These are phyloP conservation scores for Suillus plorans DNA, from an alignment of 768 basidiomycete genomes.

Conservation along the genomic window DNA sequence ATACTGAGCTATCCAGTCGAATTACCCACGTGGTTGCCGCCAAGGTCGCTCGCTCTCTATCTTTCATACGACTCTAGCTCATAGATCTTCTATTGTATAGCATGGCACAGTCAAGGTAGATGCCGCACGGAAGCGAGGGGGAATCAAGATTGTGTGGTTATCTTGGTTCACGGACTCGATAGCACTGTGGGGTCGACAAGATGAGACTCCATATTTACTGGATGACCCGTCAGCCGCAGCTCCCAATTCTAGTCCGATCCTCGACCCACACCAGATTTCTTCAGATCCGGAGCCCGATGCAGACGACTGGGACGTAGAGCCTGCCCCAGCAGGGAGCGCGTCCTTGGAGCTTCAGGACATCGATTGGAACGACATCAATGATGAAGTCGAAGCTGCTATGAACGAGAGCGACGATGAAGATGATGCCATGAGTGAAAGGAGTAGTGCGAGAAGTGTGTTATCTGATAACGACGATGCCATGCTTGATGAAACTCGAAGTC, in stretches of 20 bases:
- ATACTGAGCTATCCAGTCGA: constrained; percentile 59
- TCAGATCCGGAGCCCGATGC: constrained; percentile 67
- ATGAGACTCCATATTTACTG: constrained; percentile 75
- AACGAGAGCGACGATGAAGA: constrained; percentile 69
- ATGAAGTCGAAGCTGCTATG: constrained; percentile 86
- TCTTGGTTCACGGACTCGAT: constrained; percentile 90
- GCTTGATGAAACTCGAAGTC: constrained; percentile 51
- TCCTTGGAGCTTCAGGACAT: constrained; percentile 58
- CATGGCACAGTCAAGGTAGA: constrained; percentile 92
- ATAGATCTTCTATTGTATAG: constrained; percentile 36
- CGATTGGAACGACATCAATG: constrained; percentile 81
- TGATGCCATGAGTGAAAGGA: constrained; percentile 37
- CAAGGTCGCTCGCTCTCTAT: constrained; percentile 51
- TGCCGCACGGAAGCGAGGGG: constrained; percentile 70
- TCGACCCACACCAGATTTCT: constrained; percentile 53
- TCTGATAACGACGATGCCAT: constrained; percentile 49
- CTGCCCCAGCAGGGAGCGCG: constrained; percentile 30
- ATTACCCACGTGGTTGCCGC: constrained; percentile 93
- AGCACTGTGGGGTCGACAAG: constrained; percentile 82
- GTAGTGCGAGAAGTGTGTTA: constrained; percentile 43
- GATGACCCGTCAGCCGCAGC: constrained; percentile 52
- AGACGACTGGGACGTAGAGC: constrained; percentile 65
- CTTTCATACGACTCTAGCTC: constrained; percentile 7
- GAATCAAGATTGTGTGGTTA: constrained; percentile 82
- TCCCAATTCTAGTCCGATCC: constrained; percentile 42